A percentile compares a stretch with the other conserved stretches of the same genome.
phyloP scores from a whole-genome alignment of 192 early-diverging fungal genomes.

The Kickxella alabastrina region DNA sequence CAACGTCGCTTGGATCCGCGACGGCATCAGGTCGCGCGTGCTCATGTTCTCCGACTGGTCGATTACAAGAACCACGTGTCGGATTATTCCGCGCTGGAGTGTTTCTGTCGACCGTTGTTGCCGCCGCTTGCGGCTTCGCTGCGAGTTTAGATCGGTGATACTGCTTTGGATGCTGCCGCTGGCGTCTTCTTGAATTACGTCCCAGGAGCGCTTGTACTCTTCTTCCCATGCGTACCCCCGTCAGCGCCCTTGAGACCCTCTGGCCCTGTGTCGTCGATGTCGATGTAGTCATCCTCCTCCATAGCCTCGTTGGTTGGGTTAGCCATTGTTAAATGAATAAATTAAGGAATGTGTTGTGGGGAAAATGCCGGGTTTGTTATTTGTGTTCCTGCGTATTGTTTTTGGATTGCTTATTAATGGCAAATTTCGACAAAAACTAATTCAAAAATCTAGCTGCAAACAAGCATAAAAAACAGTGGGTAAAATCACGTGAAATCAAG shows the following conservation, averaged over 20 bases:
- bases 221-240: slow-evolving; percentile 87
- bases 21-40: slow-evolving; percentile 80
- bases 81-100: slow-evolving; percentile 77
- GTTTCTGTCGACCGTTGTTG: slow-evolving; percentile 64
- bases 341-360: too few relatives aligned
- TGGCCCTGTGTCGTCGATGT: slow-evolving; percentile 45
- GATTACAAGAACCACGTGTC: slow-evolving; percentile 77
- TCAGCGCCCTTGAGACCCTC: slow-evolving; percentile 45
- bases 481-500: too few relatives aligned
- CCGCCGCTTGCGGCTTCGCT: slow-evolving; percentile 56
- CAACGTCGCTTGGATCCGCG: slow-evolving; percentile 72
- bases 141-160: slow-evolving; percentile 69
- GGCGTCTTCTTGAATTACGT: slow-evolving; percentile 84
- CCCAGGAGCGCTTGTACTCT: slow-evolving; percentile 96
- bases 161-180: slow-evolving; percentile 74
- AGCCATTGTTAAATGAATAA: too few relatives aligned
- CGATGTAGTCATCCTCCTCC: slow-evolving; percentile 45
- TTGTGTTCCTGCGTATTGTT: not conserved
- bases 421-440: too few relatives aligned
- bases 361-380: too few relatives aligned
- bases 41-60: slow-evolving; percentile 83
- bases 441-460: not conserved
- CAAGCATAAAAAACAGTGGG: not conserved
- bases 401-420: too few relatives aligned
- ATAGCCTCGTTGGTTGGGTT: slow-evolving; percentile 7